Conservation (phyloP, 768 basidiomycete genomes). For the Suillus ampliporus region DNA sequence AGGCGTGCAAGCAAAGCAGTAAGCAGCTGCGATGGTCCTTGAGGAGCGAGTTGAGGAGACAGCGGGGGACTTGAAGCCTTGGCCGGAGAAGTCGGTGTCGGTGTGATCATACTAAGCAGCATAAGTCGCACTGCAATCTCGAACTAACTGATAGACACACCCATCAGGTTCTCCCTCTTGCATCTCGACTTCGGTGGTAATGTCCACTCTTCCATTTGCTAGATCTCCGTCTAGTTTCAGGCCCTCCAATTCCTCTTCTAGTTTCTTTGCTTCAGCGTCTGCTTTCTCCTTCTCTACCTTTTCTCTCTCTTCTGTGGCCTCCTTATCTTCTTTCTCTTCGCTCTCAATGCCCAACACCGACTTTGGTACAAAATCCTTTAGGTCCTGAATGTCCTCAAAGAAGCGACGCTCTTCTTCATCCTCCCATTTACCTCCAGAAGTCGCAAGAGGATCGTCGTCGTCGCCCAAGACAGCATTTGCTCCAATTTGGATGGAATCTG, state of each 20-base stretch:
- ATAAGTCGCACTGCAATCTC: slow-evolving; percentile 20
- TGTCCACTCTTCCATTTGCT: slow-evolving; percentile 25
- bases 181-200: slow-evolving; percentile 19
- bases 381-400: slow-evolving; percentile 91
- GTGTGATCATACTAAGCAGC: slow-evolving; percentile 54
- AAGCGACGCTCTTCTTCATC: slow-evolving; percentile 96
- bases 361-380: slow-evolving; percentile 90
- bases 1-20: slow-evolving; percentile 89
- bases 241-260: slow-evolving; percentile 80
- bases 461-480: slow-evolving; percentile 47
- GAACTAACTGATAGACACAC: slow-evolving; percentile 22
- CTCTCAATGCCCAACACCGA: slow-evolving; percentile 77
- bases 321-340: slow-evolving; percentile 46
- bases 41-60: slow-evolving; percentile 76
- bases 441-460: slow-evolving; percentile 58
- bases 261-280: slow-evolving; percentile 71
- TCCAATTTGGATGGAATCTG: slow-evolving; percentile 82
- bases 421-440: slow-evolving; percentile 89
- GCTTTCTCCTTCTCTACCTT: slow-evolving; percentile 61
- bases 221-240: slow-evolving; percentile 48
- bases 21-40: slow-evolving; percentile 92
- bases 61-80: slow-evolving; percentile 62
- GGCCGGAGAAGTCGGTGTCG: slow-evolving; percentile 65
- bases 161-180: slow-evolving; percentile 36
- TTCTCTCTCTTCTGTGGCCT: slow-evolving; percentile 48